phyloP scores from a whole-genome alignment of 1,139 yeast species.

The Scheffersomyces insectosa region DNA sequence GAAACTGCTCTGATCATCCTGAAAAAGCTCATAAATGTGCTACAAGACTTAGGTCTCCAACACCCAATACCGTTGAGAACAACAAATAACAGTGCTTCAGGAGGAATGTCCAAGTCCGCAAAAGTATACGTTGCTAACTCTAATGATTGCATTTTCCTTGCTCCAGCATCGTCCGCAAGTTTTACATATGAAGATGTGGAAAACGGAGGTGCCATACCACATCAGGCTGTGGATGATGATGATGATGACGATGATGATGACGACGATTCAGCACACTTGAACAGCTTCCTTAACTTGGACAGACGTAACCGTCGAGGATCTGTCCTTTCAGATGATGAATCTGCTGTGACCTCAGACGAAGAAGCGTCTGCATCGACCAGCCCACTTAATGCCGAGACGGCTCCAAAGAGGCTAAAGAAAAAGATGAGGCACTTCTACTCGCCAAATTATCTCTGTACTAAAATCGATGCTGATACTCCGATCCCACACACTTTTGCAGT shows the following conservation, averaged over 20 bases:
- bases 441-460: conserved; percentile 43
- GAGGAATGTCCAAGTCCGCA: conserved; percentile 29
- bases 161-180: conserved; percentile 45
- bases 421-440: conserved; percentile 26
- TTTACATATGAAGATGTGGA: conserved; percentile 50
- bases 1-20: conserved; percentile 41
- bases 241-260: neutral
- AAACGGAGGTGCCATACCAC: conserved; percentile 28
- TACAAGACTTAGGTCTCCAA: conserved; percentile 44
- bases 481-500: conserved; percentile 52
- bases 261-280: neutral
- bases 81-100: conserved; percentile 16
- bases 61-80: conserved; percentile 39
- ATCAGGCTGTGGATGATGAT: neutral
- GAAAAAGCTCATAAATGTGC: conserved; percentile 33
- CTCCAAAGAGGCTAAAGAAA: conserved; percentile 10
- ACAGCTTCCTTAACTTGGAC: neutral
- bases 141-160: conserved; percentile 42
- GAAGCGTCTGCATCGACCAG: conserved; percentile 7
- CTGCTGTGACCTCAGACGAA: conserved; percentile 10
- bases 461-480: conserved; percentile 42
- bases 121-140: conserved; percentile 41
- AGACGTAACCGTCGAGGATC: neutral
- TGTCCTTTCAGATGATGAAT: conserved; percentile 5
- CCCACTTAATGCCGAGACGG: conserved; percentile 1